These are phyloP conservation scores for Butyriboletus loyo DNA, from an alignment of 768 basidiomycete genomes.

Conservation along the genomic window DNA sequence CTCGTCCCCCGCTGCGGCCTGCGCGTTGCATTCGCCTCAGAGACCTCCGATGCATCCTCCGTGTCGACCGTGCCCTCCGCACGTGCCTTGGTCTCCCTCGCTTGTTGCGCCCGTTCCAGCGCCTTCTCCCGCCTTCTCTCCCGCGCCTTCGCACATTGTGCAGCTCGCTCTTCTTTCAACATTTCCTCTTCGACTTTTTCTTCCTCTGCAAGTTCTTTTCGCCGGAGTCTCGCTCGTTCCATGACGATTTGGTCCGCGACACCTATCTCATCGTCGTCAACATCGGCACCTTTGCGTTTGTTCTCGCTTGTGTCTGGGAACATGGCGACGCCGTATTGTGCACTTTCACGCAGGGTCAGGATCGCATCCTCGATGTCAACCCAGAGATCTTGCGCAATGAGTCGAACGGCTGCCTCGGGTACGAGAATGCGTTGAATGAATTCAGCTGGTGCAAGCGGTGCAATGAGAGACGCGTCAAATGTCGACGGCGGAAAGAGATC, in stretches of 20 bases:
- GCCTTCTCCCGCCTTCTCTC: conserved; percentile 22
- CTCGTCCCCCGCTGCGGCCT: neutral
- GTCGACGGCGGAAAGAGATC: conserved; percentile 66
- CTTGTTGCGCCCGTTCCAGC: conserved; percentile 18
- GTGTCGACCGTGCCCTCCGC: neutral
- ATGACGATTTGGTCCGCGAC: conserved; percentile 42
- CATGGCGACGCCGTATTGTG: conserved; percentile 81
- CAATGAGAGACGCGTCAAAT: conserved; percentile 50
- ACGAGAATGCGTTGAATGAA: conserved; percentile 86
- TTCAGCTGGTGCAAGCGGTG: conserved; percentile 68
- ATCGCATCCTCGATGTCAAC: conserved; percentile 50
- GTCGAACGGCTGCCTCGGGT: conserved; percentile 76
- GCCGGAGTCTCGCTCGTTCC: conserved; percentile 40
- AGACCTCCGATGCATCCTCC: neutral
- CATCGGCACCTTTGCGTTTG: conserved; percentile 34
- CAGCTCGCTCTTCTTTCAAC: conserved; percentile 21
- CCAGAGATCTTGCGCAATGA: conserved; percentile 77
- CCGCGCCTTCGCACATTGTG: conserved; percentile 19
- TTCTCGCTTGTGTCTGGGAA: conserved; percentile 53
- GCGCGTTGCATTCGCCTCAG: conserved; percentile 7
- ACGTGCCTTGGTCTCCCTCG: conserved; percentile 2
- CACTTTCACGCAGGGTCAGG: conserved; percentile 66
- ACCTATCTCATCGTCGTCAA: conserved; percentile 31
- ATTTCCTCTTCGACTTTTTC: conserved; percentile 34
- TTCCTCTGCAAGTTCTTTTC: conserved; percentile 41